These are phyloP conservation scores for Tripterygium wilfordii DNA, from an alignment of 177 flowering plant species.

Conservation along the genomic window DNA sequence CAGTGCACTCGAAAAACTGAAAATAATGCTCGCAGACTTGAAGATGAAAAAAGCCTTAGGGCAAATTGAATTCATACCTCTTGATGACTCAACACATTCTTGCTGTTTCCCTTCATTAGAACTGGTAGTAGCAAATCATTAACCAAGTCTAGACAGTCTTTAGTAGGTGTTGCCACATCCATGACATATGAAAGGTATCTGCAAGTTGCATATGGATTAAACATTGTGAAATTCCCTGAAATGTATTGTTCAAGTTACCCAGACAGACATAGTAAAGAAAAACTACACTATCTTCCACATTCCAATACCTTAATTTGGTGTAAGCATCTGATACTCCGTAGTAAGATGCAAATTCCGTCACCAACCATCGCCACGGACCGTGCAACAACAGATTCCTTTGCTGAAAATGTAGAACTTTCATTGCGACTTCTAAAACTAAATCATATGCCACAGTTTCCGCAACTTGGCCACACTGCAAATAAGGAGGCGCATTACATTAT, in stretches of 20 bases:
- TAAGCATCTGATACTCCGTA: slow-evolving; percentile 85
- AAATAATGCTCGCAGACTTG: not conserved
- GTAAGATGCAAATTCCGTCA: slow-evolving; percentile 71
- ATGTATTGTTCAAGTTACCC: not conserved
- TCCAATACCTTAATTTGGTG: slow-evolving; percentile 70
- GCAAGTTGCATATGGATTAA: no score
- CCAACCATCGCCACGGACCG: slow-evolving; percentile 83
- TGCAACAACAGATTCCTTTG: slow-evolving; percentile 58
- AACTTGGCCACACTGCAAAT: slow-evolving; percentile 73
- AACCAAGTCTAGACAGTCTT: slow-evolving; percentile 80
- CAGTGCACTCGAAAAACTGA: not conserved
- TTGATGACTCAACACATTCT: slow-evolving; percentile 79
- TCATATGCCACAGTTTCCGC: slow-evolving; percentile 99
- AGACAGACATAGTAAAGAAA: not conserved
- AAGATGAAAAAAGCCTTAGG: not conserved
- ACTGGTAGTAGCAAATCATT: slow-evolving; percentile 78
- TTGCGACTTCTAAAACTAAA: slow-evolving; percentile 93
- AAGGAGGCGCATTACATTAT: no score
- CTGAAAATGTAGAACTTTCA: slow-evolving; percentile 73
- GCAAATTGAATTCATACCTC: slow-evolving; percentile 49
- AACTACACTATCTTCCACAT: not conserved
- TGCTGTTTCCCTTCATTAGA: slow-evolving; percentile 53
- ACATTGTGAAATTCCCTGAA: no score
- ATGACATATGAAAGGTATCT: slow-evolving; percentile 94
- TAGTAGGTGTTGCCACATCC: slow-evolving; percentile 98